Conservation (phyloP, 1,139 yeast genomes). For the Nakaseomyces sp. region DNA sequence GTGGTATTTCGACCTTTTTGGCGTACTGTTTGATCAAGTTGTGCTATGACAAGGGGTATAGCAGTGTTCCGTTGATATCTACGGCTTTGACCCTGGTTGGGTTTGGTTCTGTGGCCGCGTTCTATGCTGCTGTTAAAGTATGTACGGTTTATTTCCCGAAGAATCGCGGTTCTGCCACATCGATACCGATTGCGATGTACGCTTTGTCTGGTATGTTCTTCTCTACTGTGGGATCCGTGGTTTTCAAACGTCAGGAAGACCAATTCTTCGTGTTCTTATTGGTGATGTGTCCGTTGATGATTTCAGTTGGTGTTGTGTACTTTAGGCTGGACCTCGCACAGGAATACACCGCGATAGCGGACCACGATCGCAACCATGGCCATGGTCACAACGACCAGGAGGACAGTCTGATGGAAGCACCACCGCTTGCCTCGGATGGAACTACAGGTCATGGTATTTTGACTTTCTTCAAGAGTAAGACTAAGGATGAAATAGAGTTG, state of each 20-base stretch:
- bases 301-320: conserved; percentile 25
- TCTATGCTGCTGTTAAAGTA: conserved; percentile 58
- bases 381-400: too few species aligned
- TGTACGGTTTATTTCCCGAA: conserved; percentile 63
- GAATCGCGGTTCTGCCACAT: conserved; percentile 62
- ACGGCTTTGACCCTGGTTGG: conserved; percentile 48
- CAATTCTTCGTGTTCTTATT: conserved; percentile 32
- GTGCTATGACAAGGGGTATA: conserved; percentile 31
- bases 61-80: conserved; percentile 35
- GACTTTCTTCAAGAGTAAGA: neutral
- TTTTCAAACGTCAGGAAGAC: conserved; percentile 39
- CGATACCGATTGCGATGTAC: conserved; percentile 50
- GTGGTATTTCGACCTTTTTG: conserved; percentile 39
- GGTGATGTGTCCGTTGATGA: conserved; percentile 26
- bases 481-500: neutral
- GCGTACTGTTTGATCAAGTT: conserved; percentile 36
- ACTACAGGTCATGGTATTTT: neutral
- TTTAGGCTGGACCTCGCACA: neutral
- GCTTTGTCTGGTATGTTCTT: conserved; percentile 40
- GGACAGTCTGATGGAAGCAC: neutral
- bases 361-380: neutral
- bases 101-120: conserved; percentile 56
- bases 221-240: conserved; percentile 37
- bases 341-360: neutral
- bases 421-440: neutral